Conservation (phyloP, 176 grass and related monocot species). For the Rhynchospora pubera region DNA sequence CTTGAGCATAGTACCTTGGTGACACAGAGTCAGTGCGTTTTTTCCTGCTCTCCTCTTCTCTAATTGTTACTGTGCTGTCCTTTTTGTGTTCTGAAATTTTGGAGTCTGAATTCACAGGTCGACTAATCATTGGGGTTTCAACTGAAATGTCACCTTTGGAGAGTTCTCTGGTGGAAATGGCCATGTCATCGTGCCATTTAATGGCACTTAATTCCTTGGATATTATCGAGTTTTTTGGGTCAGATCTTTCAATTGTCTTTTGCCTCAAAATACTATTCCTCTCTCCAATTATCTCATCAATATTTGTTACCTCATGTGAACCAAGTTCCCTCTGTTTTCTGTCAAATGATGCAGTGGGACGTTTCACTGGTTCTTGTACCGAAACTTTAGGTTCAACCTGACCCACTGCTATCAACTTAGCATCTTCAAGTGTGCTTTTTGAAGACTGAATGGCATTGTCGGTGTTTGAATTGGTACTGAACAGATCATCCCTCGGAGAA, state of each 20-base stretch:
- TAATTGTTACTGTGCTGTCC: not conserved
- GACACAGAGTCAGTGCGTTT: constrained; percentile 21
- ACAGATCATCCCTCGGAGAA: not conserved
- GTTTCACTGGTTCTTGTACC: not conserved
- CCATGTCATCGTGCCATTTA: constrained; percentile 23
- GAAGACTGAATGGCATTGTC: not conserved
- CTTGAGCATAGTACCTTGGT: constrained; percentile 26
- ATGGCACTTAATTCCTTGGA: not conserved
- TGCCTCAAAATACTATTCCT: constrained; percentile 8
- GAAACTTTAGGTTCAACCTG: constrained; percentile 15
- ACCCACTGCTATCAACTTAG: not conserved
- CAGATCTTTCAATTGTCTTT: constrained; percentile 28
- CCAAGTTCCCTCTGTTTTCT: constrained; percentile 8
- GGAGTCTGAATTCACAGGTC: not conserved
- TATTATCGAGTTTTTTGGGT: constrained; percentile 11
- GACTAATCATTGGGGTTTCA: not conserved
- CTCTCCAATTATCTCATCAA: constrained; percentile 17
- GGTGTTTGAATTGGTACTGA: not conserved
- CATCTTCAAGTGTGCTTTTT: not conserved
- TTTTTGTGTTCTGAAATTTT: constrained; percentile 9
- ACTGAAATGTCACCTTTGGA: constrained; percentile 5
- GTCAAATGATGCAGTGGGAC: not conserved
- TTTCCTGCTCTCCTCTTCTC: constrained; percentile 32
- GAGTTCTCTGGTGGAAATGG: constrained; percentile 7
- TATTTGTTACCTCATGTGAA: not conserved